Evolutionary conservation across 139 green algal genomes (phyloP).

Genomic region (Ostreobium quekettii): DNA sequence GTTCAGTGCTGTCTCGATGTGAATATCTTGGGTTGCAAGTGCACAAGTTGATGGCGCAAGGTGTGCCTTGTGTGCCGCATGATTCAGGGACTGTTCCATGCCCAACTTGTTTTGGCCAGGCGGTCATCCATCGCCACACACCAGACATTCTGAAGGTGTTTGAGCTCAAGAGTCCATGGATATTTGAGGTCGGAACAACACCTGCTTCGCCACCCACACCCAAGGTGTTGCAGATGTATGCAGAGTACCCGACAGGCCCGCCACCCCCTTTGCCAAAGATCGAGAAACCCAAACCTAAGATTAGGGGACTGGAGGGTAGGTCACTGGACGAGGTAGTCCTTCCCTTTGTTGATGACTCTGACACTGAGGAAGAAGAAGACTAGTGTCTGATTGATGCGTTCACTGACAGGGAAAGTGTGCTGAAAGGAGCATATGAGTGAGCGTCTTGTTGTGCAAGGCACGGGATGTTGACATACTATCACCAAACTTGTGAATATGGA

Average conservation of each 20-base stretch:
- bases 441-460: no score
- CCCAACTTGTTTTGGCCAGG: constrained; percentile 10
- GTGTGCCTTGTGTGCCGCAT: no score
- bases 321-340: constrained; percentile 15
- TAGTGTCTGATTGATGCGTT: no score
- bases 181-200: background rate
- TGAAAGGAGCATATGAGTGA: no score
- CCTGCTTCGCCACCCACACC: background rate
- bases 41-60: no score
- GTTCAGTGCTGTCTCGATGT: no score
- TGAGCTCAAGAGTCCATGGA: background rate
- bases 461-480: no score
- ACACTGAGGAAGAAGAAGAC: constrained; percentile 12
- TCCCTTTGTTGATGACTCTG: constrained; percentile 17
- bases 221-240: background rate
- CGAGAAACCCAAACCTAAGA: constrained; percentile 14
- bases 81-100: constrained; percentile 9
- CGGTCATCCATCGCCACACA: constrained; percentile 2
- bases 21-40: no score
- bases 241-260: background rate
- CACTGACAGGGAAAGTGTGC: no score
- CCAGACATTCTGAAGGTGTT: constrained; percentile 11
- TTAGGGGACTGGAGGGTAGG: constrained; percentile 14
- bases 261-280: background rate
- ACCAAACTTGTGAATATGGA: no score